These are phyloP conservation scores for Yamadazyma sp. DNA, from an alignment of 1,139 yeast genomes.

Conservation along the genomic window DNA sequence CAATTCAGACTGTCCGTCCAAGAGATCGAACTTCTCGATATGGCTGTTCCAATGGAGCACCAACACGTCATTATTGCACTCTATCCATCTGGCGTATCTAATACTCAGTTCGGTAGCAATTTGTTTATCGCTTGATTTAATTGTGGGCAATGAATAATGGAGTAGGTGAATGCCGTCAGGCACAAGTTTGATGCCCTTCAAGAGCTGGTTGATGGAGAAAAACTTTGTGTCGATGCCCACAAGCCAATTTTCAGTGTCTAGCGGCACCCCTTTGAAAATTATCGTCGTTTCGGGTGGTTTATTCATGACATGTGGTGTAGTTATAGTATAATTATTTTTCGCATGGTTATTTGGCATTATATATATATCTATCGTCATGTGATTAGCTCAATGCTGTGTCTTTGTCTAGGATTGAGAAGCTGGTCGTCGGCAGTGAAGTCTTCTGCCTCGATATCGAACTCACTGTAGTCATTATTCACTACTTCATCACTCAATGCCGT, in stretches of 20 bases:
- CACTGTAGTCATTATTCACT: constrained; percentile 6
- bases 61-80: constrained; percentile 22
- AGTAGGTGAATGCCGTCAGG: constrained; percentile 29
- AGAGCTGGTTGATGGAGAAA: constrained; percentile 19
- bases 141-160: constrained; percentile 25
- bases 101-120: constrained; percentile 14
- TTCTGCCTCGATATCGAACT: constrained; percentile 19
- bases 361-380: constrained; percentile 18
- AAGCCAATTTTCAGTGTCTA: constrained; percentile 19
- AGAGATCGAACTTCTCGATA: constrained; percentile 21
- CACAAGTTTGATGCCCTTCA: constrained; percentile 27
- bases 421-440: not conserved
- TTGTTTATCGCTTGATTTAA: constrained; percentile 5
- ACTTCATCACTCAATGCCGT: constrained; percentile 19
- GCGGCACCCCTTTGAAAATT: constrained; percentile 18
- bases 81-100: constrained; percentile 30
- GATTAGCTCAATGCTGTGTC: constrained; percentile 30
- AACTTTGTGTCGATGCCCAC: constrained; percentile 33
- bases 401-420: constrained; percentile 15
- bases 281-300: constrained; percentile 28
- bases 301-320: constrained; percentile 8
- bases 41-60: constrained; percentile 22
- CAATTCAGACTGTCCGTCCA: constrained; percentile 17
- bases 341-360: not conserved
- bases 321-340: not conserved